phyloP scores from a whole-genome alignment of 768 basidiomycete species.

The Mrakia blollopis region DNA sequence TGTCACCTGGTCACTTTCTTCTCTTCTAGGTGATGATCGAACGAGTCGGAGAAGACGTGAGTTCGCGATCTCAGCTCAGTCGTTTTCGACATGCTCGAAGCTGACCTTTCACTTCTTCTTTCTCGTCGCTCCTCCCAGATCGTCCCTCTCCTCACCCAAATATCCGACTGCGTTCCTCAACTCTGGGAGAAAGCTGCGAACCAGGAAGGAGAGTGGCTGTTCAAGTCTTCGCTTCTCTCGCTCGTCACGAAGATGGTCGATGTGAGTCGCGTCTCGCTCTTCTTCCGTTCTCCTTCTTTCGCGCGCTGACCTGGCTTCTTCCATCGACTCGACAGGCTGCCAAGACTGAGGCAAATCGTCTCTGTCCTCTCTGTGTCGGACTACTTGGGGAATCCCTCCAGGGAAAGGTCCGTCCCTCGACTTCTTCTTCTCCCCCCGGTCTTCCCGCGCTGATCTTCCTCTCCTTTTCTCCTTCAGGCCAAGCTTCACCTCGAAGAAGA shows the following conservation, averaged over 20 bases:
- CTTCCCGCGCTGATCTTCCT: not conserved
- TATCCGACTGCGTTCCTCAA: slow-evolving; percentile 18
- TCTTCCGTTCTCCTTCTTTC: not conserved
- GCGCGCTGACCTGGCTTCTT: not conserved
- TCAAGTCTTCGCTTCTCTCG: slow-evolving; percentile 23
- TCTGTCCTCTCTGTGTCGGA: slow-evolving; percentile 24
- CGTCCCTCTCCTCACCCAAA: slow-evolving; percentile 14
- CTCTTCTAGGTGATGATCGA: slow-evolving; percentile 26
- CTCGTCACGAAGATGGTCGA: slow-evolving; percentile 28
- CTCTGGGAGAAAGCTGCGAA: slow-evolving; percentile 24
- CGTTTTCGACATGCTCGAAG: not conserved
- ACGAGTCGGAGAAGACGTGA: slow-evolving; percentile 23
- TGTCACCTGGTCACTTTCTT: too few species aligned
- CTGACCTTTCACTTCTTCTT: not conserved
- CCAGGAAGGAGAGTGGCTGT: slow-evolving; percentile 30
- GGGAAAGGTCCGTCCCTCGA: not conserved
- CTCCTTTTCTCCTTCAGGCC: not conserved
- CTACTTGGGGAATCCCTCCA: slow-evolving; percentile 20
- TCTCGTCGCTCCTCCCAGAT: slow-evolving; percentile 19
- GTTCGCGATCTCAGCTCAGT: too few species aligned
- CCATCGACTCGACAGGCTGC: not conserved
- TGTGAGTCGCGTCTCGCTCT: not conserved
- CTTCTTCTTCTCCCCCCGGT: not conserved
- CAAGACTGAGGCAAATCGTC: slow-evolving; percentile 1
- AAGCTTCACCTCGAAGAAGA: slow-evolving; percentile 29